These are phyloP conservation scores for Saccharomyces paradoxus DNA, from an alignment of 805 yeast species.

Conservation along the genomic window DNA sequence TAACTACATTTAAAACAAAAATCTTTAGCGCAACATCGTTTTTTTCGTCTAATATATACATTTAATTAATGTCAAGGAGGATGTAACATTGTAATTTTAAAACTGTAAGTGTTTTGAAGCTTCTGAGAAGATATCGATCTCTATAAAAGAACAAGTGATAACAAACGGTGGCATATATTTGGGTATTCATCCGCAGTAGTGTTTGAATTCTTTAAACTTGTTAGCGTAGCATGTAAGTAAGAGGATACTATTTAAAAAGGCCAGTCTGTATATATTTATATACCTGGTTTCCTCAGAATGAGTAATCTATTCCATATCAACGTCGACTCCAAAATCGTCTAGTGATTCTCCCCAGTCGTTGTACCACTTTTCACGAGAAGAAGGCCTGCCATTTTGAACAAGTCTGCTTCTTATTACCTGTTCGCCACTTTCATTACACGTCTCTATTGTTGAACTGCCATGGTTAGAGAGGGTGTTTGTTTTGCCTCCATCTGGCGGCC, in stretches of 20 bases:
- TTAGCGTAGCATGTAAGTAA: neutral
- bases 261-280: neutral
- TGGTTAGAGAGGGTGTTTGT: conserved; percentile 13
- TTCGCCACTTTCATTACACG: conserved; percentile 22
- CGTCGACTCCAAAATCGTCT: conserved; percentile 82
- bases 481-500: conserved; percentile 85
- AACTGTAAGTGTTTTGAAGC: neutral
- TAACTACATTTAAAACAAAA: neutral
- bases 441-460: conserved; percentile 9
- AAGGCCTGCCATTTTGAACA: conserved; percentile 32
- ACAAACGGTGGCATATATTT: neutral
- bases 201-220: neutral
- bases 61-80: neutral
- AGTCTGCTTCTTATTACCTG: conserved; percentile 25
- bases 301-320: conserved; percentile 45
- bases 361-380: conserved; percentile 48
- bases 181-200: neutral
- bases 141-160: neutral
- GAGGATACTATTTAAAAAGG: neutral
- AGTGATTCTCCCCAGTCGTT: conserved; percentile 79
- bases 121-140: neutral
- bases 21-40: too few relatives aligned
- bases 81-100: neutral
- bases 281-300: neutral
- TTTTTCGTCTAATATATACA: neutral